Conservation (phyloP, 2,329 filamentous ascomycete species). For the Penicillium psychrosexuale region DNA sequence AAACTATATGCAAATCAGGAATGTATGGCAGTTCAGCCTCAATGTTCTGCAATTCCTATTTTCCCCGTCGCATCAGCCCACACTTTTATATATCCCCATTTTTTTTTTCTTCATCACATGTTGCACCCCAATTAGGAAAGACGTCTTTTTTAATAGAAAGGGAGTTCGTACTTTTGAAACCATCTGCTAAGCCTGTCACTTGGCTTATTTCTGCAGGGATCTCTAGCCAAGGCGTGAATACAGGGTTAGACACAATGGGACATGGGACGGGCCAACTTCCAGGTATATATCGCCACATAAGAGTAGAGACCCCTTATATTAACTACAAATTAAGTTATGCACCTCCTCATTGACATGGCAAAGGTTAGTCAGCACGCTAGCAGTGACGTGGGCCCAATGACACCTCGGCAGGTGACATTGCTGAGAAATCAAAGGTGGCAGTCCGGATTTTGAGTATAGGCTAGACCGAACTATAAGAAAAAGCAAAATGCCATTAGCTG, state of each 20-base stretch:
- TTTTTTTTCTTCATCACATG: neutral
- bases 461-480: neutral
- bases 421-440: neutral
- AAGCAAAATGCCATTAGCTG: neutral
- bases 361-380: neutral
- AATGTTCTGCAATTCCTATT: neutral
- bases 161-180: neutral
- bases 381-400: neutral
- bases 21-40: neutral
- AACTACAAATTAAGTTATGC: too few relatives aligned
- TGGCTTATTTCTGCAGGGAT: neutral
- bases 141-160: neutral
- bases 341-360: neutral
- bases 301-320: too few relatives aligned
- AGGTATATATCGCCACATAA: neutral
- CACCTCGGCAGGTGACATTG: neutral
- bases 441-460: neutral
- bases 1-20: neutral
- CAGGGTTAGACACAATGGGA: neutral
- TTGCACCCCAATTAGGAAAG: neutral
- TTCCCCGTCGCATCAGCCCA: conserved; percentile 7
- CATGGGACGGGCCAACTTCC: too few relatives aligned
- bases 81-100: neutral
- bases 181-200: neutral
- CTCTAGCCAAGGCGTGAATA: neutral